Evolutionary conservation across 2,329 filamentous ascomycete species (phyloP).

Genomic region (Helotiales sp.): DNA sequence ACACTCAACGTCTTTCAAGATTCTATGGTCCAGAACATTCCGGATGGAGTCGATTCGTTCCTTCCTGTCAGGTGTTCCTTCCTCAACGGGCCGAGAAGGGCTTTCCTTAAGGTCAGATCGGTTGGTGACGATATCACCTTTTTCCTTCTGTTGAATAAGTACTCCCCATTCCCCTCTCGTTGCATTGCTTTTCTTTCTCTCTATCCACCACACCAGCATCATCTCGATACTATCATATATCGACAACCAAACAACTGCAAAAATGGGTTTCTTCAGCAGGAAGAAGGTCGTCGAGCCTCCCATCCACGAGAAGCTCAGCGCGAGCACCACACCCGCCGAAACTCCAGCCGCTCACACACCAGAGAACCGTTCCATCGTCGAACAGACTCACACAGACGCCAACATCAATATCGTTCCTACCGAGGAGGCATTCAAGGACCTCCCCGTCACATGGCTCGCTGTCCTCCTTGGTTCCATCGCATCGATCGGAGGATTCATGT

Average conservation of each 20-base stretch:
- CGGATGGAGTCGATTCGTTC: neutral
- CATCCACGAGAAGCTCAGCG: constrained; percentile 17
- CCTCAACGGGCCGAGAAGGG: neutral
- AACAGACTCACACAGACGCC: neutral
- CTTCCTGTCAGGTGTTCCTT: neutral
- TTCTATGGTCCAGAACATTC: neutral
- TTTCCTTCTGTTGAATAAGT: constrained; percentile 1
- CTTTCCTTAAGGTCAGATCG: neutral
- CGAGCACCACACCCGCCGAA: constrained; percentile 14
- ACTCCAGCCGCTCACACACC: constrained; percentile 26
- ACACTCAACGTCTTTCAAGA: neutral
- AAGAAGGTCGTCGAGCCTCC: constrained; percentile 15
- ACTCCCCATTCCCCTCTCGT: neutral
- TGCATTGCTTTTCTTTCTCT: neutral
- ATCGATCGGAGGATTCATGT: constrained; percentile 62
- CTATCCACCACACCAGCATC: neutral
- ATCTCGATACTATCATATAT: neutral
- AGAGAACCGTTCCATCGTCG: constrained; percentile 15
- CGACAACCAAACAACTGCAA: neutral
- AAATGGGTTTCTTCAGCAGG: constrained; percentile 27
- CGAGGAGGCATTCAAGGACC: constrained; percentile 14
- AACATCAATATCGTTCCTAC: constrained; percentile 1
- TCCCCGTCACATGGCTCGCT: constrained; percentile 47
- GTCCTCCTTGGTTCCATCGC: constrained; percentile 56
- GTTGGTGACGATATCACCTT: neutral